Evolutionary conservation across 768 basidiomycete species (phyloP).

Genomic region (Psilocybe sp.): DNA sequence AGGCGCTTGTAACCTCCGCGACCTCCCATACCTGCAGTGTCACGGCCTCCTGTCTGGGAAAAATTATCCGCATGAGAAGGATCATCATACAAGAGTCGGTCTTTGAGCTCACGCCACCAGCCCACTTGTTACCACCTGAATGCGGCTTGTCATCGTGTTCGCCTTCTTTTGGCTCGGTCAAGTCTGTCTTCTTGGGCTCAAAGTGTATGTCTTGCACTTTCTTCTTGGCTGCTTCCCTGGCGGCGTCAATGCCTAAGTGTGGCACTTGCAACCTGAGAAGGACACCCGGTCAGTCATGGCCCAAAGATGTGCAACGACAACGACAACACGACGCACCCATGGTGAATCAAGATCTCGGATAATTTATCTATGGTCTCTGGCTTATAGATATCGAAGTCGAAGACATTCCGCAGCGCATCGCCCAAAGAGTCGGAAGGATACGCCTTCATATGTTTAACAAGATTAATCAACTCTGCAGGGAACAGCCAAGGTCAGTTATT

Average conservation of each 20-base stretch:
- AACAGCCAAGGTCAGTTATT: background rate
- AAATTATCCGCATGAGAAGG: background rate
- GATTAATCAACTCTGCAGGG: slow-evolving; percentile 57
- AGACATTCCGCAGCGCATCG: slow-evolving; percentile 60
- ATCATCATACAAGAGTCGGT: too few relatives aligned
- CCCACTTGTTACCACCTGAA: slow-evolving; percentile 60
- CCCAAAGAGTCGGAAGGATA: slow-evolving; percentile 58
- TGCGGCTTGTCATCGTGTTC: slow-evolving; percentile 63
- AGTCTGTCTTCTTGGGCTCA: slow-evolving; percentile 49
- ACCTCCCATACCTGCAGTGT: slow-evolving; percentile 66
- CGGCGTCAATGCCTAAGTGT: slow-evolving; percentile 54
- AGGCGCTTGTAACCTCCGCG: slow-evolving; percentile 66
- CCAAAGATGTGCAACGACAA: too few relatives aligned
- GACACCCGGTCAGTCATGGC: background rate
- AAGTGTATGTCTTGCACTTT: slow-evolving; percentile 57
- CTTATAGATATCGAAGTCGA: slow-evolving; percentile 69
- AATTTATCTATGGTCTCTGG: slow-evolving; percentile 64
- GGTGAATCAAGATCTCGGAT: slow-evolving; percentile 52
- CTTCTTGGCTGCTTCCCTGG: slow-evolving; percentile 49
- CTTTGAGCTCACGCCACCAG: slow-evolving; percentile 50
- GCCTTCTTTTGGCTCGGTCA: slow-evolving; percentile 58
- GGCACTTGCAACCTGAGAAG: slow-evolving; percentile 45
- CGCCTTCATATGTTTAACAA: slow-evolving; percentile 60
- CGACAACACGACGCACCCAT: slow-evolving; percentile 41
- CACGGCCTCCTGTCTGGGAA: slow-evolving; percentile 57